Base-by-base conservation (phyloP, 768 basidiomycete species). In the Mrakia gelida region DNA sequence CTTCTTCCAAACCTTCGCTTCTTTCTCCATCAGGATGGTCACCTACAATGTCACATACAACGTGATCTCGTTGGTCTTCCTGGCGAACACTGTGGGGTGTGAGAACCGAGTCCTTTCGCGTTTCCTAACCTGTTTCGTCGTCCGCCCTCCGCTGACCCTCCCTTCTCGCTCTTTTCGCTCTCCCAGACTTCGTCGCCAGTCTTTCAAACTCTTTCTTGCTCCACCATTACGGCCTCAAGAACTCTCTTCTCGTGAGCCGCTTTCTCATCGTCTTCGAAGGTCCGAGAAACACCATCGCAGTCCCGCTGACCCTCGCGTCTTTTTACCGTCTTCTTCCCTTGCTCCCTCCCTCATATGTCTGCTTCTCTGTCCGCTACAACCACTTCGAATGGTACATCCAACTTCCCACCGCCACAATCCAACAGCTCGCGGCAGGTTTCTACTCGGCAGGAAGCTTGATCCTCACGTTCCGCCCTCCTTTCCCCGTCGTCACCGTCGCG, bases 161-260 rank as follows among this genome's bases (percentile, higher is more conserved):
- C 34, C 11, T 5, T 21, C 11, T 28, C 34, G 23, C 34, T 28
- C 34, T 65, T 65, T 30, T 5, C 38, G 38, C 30, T 34, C 34
- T 13, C 38, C n/a, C 9, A 71, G 65, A 43, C 52, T 80, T 79
- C 62, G 15, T 77, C 54, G 76, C 76, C 0, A 75, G 61, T 10
- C 41, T 81, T 23, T 75, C 77, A 18, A 71, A 76, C 26, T 68
- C 76, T 0, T 80, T 80, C 76, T n/a, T 81, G 34, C 71, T 79
- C 9, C 81, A 81, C 71, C 81, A 80, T 73, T 76, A 75, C n/a
- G 81, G 81, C 1, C 45, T 81, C 18, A 77, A 75, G 38, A 62
- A 68, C 28, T 56, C 80, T 0, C 78, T 81, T 18, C 54, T 74
- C 28, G 78, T 73, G 10, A 52, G 71, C 30, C 16, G 16, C n/a